phyloP scores from a whole-genome alignment of 2,329 filamentous ascomycete genomes.

The Trichoderma simmonsii region DNA sequence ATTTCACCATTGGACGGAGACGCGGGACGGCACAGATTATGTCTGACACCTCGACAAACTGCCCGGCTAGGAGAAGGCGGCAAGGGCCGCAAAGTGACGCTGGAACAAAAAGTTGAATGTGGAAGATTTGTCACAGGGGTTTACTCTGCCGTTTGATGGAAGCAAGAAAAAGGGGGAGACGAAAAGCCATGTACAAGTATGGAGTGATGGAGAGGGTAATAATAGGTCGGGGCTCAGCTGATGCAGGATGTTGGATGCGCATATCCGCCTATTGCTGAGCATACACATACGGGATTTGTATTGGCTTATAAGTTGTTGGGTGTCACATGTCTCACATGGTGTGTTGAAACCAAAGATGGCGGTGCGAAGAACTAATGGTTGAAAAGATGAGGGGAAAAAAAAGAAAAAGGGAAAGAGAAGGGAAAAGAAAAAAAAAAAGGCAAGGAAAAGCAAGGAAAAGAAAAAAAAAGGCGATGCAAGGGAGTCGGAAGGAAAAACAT shows the following conservation, averaged over 20 bases:
- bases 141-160: slow-evolving; percentile 58
- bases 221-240: slow-evolving; percentile 2
- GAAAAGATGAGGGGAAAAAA: not conserved
- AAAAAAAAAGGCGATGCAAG: not conserved
- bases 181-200: not conserved
- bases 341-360: not conserved
- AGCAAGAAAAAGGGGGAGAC: not conserved
- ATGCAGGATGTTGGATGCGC: not conserved
- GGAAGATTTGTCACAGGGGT: slow-evolving; percentile 78
- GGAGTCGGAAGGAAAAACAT: not conserved
- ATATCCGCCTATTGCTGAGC: not conserved
- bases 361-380: not conserved
- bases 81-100: slow-evolving; percentile 64
- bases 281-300: not conserved
- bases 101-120: slow-evolving; percentile 88
- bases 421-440: not conserved
- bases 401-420: not conserved
- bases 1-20: slow-evolving; percentile 71
- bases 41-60: slow-evolving; percentile 74
- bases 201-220: not conserved
- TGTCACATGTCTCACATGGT: slow-evolving; percentile 12
- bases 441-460: not conserved
- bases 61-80: slow-evolving; percentile 59
- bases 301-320: not conserved
- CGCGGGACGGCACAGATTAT: slow-evolving; percentile 64